A percentile compares a stretch with the other conserved stretches of the same genome.
These are phyloP conservation scores for Halenospora varia DNA, from an alignment of 495 filamentous ascomycete genomes.

Conservation along the genomic window DNA sequence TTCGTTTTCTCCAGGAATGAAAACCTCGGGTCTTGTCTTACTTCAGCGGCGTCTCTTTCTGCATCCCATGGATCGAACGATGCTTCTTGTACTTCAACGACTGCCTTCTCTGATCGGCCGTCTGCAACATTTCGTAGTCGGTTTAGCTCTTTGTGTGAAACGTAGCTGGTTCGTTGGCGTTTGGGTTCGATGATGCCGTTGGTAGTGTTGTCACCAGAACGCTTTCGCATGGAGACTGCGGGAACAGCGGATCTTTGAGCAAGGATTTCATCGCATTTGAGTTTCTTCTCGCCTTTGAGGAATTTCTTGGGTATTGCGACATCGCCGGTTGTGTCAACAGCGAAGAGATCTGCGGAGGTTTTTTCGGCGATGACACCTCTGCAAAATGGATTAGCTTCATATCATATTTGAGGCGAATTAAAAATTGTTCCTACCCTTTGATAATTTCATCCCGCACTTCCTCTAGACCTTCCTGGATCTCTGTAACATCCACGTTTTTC, in stretches of 20 bases:
- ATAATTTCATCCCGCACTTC: slow-evolving; percentile 82
- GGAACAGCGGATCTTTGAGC: slow-evolving; percentile 77
- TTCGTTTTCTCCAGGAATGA: slow-evolving; percentile 61
- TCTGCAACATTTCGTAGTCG: slow-evolving; percentile 74
- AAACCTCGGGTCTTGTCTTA: slow-evolving; percentile 45
- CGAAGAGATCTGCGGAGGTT: slow-evolving; percentile 72
- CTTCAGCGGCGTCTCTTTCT: slow-evolving; percentile 34
- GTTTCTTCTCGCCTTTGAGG: slow-evolving; percentile 62
- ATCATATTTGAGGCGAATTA: no score
- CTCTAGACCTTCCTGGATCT: slow-evolving; percentile 79
- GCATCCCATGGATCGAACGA: slow-evolving; percentile 78
- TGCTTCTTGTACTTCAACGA: slow-evolving; percentile 49
- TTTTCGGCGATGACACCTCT: slow-evolving; percentile 84
- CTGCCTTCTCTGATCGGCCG: slow-evolving; percentile 55
- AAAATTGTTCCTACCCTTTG: slow-evolving; percentile 57
- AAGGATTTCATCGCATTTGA: slow-evolving; percentile 90
- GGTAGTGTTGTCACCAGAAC: slow-evolving; percentile 49
- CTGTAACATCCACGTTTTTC: slow-evolving; percentile 91
- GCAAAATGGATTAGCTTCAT: slow-evolving; percentile 1
- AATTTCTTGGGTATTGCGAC: slow-evolving; percentile 54
- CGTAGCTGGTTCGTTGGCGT: slow-evolving; percentile 66
- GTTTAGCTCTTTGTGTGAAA: slow-evolving; percentile 74
- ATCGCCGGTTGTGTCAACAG: slow-evolving; percentile 71
- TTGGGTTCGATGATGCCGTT: slow-evolving; percentile 71
- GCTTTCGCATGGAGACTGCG: slow-evolving; percentile 71